Evolutionary conservation across 2,329 filamentous ascomycete species (phyloP), one percentile per base, ranked within the genome.

Genomic region (Alternaria hordeiaustralica): DNA sequence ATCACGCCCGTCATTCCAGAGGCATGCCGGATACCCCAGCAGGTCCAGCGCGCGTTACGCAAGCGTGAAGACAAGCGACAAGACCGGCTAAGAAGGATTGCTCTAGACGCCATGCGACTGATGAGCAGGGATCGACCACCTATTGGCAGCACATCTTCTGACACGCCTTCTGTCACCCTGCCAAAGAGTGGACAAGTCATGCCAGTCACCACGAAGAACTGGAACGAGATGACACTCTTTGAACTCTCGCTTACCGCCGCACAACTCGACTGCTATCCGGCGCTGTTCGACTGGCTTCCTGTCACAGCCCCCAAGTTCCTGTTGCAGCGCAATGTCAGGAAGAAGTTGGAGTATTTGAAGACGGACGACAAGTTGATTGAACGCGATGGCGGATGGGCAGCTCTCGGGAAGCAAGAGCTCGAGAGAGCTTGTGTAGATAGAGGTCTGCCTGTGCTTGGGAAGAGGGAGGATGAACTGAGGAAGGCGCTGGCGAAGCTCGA

Each of bases 11-110:
- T 93, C 21, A 91, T 97, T 25, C 95, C 95, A 0, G 88, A 88
- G 71, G 91, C 93, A 0, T 97, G 95, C 79, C 88, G 93, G 11
- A 91, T 97, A 62, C 95, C 95, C 0, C 83, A 82, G 43, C 95
- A 97, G 81, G 82, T 92, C 7, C 82, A 85, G n/a, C 85, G 88
- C 43, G 80, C 88, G 63, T 81, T 87, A 55, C 74, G 74, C 15
- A 84, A 85, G 67, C 80, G 84, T 1, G 87, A 92, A 75, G 55
- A 55, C 68, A 70, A 36, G 68, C 74, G 62, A 63, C 69, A 49
- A 57, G 75, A 49, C 64, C 58, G 66, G 45, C 63, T 70, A 59
- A 54, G 57, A 3, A 60, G 64, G 9, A 58, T 75, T 3, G 62
- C 57, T 1, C 56, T 71, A 1, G 65, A 74, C 33, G 69, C 68